Evolutionary conservation across 148 eudicot genomes (phyloP).

Genomic region (Amaranthus cruentus): DNA sequence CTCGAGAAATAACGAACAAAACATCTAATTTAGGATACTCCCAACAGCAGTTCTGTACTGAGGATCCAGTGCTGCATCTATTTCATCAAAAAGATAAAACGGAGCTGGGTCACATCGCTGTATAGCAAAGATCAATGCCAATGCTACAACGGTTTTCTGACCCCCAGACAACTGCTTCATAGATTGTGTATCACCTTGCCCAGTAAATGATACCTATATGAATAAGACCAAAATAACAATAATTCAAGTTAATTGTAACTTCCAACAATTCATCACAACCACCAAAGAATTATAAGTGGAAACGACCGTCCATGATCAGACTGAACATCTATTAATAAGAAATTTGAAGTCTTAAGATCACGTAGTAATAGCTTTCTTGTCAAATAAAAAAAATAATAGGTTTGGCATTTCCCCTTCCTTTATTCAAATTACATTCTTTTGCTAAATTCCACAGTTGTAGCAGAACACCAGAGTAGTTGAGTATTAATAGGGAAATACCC

Average conservation of each 20-base stretch:
- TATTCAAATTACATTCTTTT: too few relatives aligned
- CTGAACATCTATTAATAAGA: not conserved
- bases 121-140: conserved; percentile 88
- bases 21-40: conserved; percentile 61
- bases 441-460: too few relatives aligned
- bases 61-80: conserved; percentile 99
- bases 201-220: conserved; percentile 90
- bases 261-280: not conserved
- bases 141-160: conserved; percentile 97
- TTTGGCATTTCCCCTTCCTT: too few relatives aligned
- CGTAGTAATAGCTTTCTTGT: too few relatives aligned
- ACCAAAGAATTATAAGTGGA: not conserved
- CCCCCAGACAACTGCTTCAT: conserved; percentile 99
- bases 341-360: not conserved
- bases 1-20: not conserved
- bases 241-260: not conserved
- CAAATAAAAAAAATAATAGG: too few relatives aligned
- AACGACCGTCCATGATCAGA: not conserved
- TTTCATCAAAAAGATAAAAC: conserved; percentile 97
- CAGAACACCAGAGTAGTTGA: too few relatives aligned
- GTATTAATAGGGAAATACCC: too few relatives aligned
- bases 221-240: conserved; percentile 5
- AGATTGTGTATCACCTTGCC: conserved; percentile 98
- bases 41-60: conserved; percentile 99
- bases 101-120: conserved; percentile 99